Conservation (phyloP, 305 asterid species). For the Fraxinus sp. region DNA sequence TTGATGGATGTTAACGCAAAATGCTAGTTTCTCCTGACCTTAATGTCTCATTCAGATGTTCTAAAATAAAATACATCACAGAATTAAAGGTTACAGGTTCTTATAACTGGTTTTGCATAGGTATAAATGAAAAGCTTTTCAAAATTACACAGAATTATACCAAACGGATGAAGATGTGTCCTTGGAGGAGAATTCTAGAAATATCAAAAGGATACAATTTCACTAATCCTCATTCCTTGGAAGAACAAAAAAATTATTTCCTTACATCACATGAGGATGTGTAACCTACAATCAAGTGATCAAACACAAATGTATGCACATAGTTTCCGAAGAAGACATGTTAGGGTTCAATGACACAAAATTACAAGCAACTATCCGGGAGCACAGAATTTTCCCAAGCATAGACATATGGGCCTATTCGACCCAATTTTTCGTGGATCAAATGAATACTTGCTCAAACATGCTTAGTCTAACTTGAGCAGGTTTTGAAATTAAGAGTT, state of each 20-base stretch:
- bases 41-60: background rate
- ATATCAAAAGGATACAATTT: background rate
- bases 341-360: background rate
- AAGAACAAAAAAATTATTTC: background rate
- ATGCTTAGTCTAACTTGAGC: background rate
- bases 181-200: background rate
- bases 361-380: background rate
- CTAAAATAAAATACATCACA: background rate
- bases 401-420: background rate
- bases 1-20: background rate
- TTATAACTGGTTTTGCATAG: background rate
- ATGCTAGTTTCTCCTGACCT: background rate
- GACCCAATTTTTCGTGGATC: background rate
- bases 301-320: background rate
- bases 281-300: slow-evolving; percentile 1
- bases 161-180: background rate
- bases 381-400: background rate
- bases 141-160: background rate
- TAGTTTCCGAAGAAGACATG: background rate
- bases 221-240: slow-evolving; percentile 4
- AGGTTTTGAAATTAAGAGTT: background rate
- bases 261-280: background rate
- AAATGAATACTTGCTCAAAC: background rate
- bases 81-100: background rate
- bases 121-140: background rate